Evolutionary conservation across 2,329 filamentous ascomycete species (phyloP).

Genomic region (Venturia carpophila): DNA sequence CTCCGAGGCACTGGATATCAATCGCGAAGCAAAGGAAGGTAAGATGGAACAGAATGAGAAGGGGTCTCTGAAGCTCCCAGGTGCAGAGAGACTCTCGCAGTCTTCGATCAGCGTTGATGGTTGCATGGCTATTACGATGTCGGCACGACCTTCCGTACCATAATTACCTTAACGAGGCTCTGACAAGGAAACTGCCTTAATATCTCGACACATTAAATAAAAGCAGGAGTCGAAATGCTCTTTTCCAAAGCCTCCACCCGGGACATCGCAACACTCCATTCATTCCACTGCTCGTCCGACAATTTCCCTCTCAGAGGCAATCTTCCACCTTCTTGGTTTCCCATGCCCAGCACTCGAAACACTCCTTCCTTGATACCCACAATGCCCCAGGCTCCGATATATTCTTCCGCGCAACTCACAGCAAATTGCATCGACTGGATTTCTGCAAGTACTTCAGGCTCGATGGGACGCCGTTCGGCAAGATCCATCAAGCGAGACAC

Average conservation of each 20-base stretch:
- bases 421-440: conserved; percentile 7
- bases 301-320: conserved; percentile 52
- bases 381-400: conserved; percentile 52
- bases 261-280: conserved; percentile 23
- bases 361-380: conserved; percentile 60
- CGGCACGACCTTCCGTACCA: not conserved
- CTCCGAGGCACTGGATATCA: no score
- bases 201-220: not conserved
- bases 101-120: no score
- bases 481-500: not conserved
- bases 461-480: not conserved
- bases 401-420: conserved; percentile 48
- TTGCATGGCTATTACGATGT: not conserved
- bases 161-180: not conserved
- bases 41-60: not conserved
- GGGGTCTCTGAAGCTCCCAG: not conserved
- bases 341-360: conserved; percentile 49
- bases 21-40: not conserved
- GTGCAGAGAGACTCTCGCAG: no score
- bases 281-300: conserved; percentile 50
- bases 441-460: not conserved
- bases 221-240: not conserved
- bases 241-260: not conserved
- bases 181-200: not conserved
- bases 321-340: conserved; percentile 50